Evolutionary conservation across 371 early-diverging fungal genomes (phyloP), one percentile per base, ranked within the genome.

Genomic region (Funneliformis caledonium): DNA sequence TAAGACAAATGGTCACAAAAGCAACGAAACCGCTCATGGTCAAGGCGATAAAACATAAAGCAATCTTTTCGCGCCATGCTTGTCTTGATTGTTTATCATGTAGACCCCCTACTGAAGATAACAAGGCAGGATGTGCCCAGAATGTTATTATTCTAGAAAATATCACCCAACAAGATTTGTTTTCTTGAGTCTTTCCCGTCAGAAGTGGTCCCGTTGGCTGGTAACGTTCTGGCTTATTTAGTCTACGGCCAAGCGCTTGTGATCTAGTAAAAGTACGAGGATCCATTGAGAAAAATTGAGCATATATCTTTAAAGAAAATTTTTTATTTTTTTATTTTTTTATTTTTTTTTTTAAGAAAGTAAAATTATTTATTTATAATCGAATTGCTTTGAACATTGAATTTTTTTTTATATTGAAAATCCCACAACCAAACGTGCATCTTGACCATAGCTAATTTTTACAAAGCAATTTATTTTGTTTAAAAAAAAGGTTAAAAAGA

Each of bases 61-160:
- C 94, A 1, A 96, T 89, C 80, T 97, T 97, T 86, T 97, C 97
- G 19, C 96, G 85, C 96, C 96, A 97, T 2, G 99, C 99, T 65
- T 78, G 78, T 26, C 68, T 26, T 33, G 47, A 26, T 68, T 52
- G 22, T n/a, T 5, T 47, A 50, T 72, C 50, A 6, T 48, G 16
- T 19, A 75, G 47, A 5, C 72, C 50, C 26, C 72, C 72, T 42
- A 69, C 16, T 69, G 43, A 42, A 9, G 69, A 69, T 42, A 69
- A 69, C 16, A 33, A 69, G 43, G 69, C 37, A 43, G 19, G n/a
- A 2, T 19, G 43, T 33, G 43, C 33, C 33, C 69, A 69, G 5
- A 43, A 33, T 10, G 69, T 69, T 19, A 69, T 19, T n/a, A 69
- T 42, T 69, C 10, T 42, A 42, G 22, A 45, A 69, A 69, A 69